These are phyloP conservation scores for Tolypocladium album DNA, from an alignment of 2,329 filamentous ascomycete genomes.

Conservation along the genomic window DNA sequence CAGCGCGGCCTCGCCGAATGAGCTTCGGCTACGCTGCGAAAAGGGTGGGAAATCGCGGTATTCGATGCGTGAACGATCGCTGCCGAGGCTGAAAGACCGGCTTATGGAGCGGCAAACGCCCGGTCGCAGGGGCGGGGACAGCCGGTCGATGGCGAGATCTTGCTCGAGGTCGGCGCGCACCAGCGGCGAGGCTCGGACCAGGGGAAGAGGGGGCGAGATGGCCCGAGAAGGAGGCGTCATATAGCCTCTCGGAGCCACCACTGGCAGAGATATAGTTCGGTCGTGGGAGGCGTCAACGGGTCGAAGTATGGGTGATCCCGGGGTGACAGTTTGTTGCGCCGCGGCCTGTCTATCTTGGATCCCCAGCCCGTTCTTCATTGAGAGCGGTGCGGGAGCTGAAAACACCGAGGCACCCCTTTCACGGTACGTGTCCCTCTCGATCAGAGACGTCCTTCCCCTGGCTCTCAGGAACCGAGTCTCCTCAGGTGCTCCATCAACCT, in stretches of 20 bases:
- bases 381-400: slow-evolving; percentile 6
- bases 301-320: slow-evolving; percentile 19
- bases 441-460: slow-evolving; percentile 15
- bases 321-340: slow-evolving; percentile 8
- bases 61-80: slow-evolving; percentile 17
- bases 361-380: slow-evolving; percentile 19
- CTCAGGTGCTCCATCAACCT: slow-evolving; percentile 20
- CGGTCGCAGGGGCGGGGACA: slow-evolving; percentile 22
- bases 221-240: slow-evolving; percentile 13
- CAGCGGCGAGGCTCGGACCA: slow-evolving; percentile 19
- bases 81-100: slow-evolving; percentile 24
- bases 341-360: slow-evolving; percentile 16
- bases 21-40: slow-evolving; percentile 22
- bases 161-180: slow-evolving; percentile 25
- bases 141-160: slow-evolving; percentile 24
- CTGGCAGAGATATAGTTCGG: neutral
- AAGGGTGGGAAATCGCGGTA: slow-evolving; percentile 25
- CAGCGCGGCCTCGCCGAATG: slow-evolving; percentile 6
- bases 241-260: neutral
- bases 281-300: slow-evolving; percentile 12
- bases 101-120: slow-evolving; percentile 18
- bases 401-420: neutral
- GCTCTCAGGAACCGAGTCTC: slow-evolving; percentile 16
- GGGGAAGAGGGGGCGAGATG: slow-evolving; percentile 17
- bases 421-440: slow-evolving; percentile 5